These are phyloP conservation scores for Acarospora socialis DNA, from an alignment of 2,329 filamentous ascomycete genomes.

Conservation along the genomic window DNA sequence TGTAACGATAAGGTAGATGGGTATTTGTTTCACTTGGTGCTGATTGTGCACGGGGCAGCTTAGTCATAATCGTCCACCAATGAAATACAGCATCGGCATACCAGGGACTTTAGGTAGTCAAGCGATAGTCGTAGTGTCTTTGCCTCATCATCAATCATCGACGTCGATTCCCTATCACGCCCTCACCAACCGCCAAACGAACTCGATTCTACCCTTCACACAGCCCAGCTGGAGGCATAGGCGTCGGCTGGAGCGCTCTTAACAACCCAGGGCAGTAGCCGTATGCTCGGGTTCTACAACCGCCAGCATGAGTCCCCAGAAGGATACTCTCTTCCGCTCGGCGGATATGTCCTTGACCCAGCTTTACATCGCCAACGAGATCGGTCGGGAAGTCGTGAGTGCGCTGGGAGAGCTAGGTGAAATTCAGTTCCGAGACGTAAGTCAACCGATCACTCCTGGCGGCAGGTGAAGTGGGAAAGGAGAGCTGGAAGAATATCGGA, in stretches of 20 bases:
- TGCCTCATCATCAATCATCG: background rate
- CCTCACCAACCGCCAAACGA: background rate
- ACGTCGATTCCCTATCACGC: background rate
- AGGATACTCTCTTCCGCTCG: constrained; percentile 98
- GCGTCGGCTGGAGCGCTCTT: background rate
- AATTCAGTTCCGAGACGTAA: constrained; percentile 94
- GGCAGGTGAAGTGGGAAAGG: constrained; percentile 11
- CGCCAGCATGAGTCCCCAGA: constrained; percentile 41
- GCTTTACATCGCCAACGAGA: constrained; percentile 98
- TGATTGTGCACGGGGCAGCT: no score
- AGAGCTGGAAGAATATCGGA: constrained; percentile 9
- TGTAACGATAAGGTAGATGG: no score
- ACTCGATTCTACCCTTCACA: background rate
- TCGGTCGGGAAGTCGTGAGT: constrained; percentile 92
- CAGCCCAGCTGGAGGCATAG: background rate
- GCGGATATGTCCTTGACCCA: constrained; percentile 99
- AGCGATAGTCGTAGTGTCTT: background rate
- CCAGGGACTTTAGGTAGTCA: background rate
- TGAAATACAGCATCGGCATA: no score
- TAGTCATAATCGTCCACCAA: no score
- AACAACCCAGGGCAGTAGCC: background rate
- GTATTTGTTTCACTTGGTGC: no score
- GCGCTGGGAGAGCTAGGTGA: constrained; percentile 89
- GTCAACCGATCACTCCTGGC: constrained; percentile 25
- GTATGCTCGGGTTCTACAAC: background rate